phyloP scores from a whole-genome alignment of 2,329 filamentous ascomycete species.

The Microcyclosporella mali region DNA sequence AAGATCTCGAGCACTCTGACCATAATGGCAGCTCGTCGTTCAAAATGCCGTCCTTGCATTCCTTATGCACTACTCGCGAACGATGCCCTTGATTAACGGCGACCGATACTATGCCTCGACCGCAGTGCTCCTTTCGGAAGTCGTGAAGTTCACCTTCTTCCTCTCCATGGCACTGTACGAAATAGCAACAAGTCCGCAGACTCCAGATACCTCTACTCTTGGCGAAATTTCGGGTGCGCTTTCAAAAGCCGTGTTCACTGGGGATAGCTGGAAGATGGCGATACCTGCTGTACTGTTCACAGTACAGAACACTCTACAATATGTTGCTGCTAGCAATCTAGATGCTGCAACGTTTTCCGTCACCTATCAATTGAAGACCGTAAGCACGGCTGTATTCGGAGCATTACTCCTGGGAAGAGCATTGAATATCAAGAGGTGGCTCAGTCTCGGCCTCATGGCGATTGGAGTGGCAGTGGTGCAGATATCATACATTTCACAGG shows the following conservation, averaged over 20 bases:
- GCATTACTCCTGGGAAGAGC: conserved; percentile 67
- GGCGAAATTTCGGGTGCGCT: conserved; percentile 65
- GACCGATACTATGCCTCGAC: conserved; percentile 91
- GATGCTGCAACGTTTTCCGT: conserved; percentile 92
- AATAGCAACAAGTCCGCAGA: conserved; percentile 70
- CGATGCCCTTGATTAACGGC: conserved; percentile 78
- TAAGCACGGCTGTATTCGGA: conserved; percentile 83
- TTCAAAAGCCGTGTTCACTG: conserved; percentile 72
- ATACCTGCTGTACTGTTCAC: conserved; percentile 86
- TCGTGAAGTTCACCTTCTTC: conserved; percentile 82
- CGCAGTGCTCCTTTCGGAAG: conserved; percentile 86
- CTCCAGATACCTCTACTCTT: conserved; percentile 61
- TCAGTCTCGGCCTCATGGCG: conserved; percentile 71
- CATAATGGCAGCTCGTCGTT: conserved; percentile 57
- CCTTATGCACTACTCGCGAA: conserved; percentile 87
- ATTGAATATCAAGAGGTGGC: conserved; percentile 69
- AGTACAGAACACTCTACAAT: conserved; percentile 87
- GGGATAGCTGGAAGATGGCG: conserved; percentile 90
- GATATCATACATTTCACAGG: conserved; percentile 56
- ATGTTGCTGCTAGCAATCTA: conserved; percentile 82
- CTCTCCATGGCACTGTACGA: conserved; percentile 84
- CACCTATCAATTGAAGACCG: conserved; percentile 88
- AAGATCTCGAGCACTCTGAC: background rate
- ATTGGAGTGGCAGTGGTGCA: conserved; percentile 80
- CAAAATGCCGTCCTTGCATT: conserved; percentile 75